These are phyloP conservation scores for Boletus subcaerulescens DNA, from an alignment of 768 basidiomycete species.

Conservation along the genomic window DNA sequence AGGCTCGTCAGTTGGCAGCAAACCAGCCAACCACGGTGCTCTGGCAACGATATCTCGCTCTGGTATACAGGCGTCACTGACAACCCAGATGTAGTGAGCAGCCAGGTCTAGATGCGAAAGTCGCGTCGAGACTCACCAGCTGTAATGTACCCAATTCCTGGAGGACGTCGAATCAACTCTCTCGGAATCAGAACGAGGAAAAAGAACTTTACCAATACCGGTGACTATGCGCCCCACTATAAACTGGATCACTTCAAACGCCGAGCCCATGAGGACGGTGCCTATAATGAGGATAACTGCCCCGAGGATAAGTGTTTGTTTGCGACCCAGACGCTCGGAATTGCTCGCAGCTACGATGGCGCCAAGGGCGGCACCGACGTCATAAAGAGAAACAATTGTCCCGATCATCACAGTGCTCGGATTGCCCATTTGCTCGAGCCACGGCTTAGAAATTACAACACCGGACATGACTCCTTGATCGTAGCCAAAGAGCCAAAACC, in stretches of 20 bases:
- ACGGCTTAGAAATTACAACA: constrained; percentile 9
- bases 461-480: constrained; percentile 10
- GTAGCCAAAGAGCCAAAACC: constrained; percentile 13
- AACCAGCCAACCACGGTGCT: background rate
- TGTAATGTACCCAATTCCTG: background rate
- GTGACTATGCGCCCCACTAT: background rate
- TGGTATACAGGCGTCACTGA: background rate
- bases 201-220: background rate
- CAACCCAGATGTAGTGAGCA: background rate
- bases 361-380: constrained; percentile 13
- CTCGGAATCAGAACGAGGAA: background rate
- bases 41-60: background rate
- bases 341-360: constrained; percentile 12
- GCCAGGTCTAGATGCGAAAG: background rate
- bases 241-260: background rate
- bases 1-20: background rate
- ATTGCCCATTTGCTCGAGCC: constrained; percentile 14
- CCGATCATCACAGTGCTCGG: constrained; percentile 16
- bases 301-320: constrained; percentile 8
- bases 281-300: background rate
- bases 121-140: background rate
- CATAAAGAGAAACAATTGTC: constrained; percentile 14
- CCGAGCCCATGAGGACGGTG: background rate
- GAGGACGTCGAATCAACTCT: background rate
- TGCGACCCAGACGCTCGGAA: constrained; percentile 11